A percentile compares a stretch with the other conserved stretches of the same genome.
These are phyloP conservation scores for Lentinula raphanica DNA, from an alignment of 768 basidiomycete genomes.

Conservation along the genomic window DNA sequence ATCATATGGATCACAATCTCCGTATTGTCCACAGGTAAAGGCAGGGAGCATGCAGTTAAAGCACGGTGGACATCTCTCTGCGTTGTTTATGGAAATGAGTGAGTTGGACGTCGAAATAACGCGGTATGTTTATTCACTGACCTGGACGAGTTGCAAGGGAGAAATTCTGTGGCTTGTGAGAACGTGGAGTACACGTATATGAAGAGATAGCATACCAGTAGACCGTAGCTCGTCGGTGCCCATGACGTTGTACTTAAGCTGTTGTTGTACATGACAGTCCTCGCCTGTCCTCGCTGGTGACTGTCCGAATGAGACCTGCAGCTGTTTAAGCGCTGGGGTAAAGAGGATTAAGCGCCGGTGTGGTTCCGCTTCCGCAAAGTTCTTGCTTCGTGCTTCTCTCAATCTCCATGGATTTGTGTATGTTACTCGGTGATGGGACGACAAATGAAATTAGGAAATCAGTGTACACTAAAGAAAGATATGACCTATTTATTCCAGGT, in stretches of 20 bases:
- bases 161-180: background rate
- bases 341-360: background rate
- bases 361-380: background rate
- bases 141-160: slow-evolving; percentile 1
- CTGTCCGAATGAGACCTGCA: background rate
- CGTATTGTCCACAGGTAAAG: slow-evolving; percentile 90
- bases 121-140: background rate
- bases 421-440: no score
- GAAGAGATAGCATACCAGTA: background rate
- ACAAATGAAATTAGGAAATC: no score
- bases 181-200: background rate
- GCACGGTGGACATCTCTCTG: slow-evolving; percentile 76
- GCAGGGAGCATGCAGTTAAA: slow-evolving; percentile 78
- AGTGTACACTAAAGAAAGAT: no score
- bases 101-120: background rate
- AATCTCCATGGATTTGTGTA: no score
- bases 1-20: slow-evolving; percentile 84
- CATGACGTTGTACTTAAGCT: background rate
- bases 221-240: background rate
- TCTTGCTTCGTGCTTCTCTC: background rate
- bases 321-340: background rate
- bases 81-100: background rate
- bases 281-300: no score
- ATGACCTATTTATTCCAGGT: slow-evolving; percentile 45
- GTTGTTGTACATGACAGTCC: background rate